Conservation (phyloP, 192 early-diverging fungal genomes). For the Coemansia sp. region DNA sequence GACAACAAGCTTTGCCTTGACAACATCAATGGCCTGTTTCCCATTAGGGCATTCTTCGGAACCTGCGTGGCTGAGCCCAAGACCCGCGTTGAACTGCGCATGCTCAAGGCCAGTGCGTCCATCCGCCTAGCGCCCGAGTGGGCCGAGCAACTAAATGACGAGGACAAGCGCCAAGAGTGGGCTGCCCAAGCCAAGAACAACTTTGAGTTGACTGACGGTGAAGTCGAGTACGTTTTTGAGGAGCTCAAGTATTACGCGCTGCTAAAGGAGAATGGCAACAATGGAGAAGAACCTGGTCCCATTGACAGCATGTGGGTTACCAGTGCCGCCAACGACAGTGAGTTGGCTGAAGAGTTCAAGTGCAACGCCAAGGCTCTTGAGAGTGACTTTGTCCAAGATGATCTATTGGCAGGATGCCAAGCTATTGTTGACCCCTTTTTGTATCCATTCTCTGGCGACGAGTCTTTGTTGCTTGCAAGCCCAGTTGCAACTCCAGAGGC, state of each 20-base stretch:
- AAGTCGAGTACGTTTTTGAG: slow-evolving; percentile 20
- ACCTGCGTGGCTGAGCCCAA: background rate
- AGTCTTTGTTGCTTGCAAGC: background rate
- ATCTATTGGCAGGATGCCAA: background rate
- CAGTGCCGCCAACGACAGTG: background rate
- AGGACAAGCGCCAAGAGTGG: background rate
- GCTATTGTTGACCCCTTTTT: background rate
- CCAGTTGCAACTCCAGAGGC: background rate
- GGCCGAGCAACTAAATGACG: background rate
- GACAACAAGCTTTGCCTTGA: background rate
- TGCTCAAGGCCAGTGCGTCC: slow-evolving; percentile 1
- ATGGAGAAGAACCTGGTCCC: slow-evolving; percentile 33
- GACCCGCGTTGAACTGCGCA: background rate
- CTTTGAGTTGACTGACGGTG: slow-evolving; percentile 14
- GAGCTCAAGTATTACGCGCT: slow-evolving; percentile 33
- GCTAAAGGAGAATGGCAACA: slow-evolving; percentile 4
- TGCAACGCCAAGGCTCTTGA: background rate
- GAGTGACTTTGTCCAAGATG: background rate
- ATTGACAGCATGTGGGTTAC: slow-evolving; percentile 22
- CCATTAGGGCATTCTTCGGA: background rate
- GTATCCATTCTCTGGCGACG: background rate
- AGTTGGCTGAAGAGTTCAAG: slow-evolving; percentile 3
- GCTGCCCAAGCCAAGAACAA: background rate
- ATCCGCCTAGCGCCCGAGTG: background rate
- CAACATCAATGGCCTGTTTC: background rate